Percentiles rank a stretch among this genome's conserved stretches.
These are phyloP conservation scores for Mrakia gelida DNA, from an alignment of 768 basidiomycete genomes.

Conservation along the genomic window DNA sequence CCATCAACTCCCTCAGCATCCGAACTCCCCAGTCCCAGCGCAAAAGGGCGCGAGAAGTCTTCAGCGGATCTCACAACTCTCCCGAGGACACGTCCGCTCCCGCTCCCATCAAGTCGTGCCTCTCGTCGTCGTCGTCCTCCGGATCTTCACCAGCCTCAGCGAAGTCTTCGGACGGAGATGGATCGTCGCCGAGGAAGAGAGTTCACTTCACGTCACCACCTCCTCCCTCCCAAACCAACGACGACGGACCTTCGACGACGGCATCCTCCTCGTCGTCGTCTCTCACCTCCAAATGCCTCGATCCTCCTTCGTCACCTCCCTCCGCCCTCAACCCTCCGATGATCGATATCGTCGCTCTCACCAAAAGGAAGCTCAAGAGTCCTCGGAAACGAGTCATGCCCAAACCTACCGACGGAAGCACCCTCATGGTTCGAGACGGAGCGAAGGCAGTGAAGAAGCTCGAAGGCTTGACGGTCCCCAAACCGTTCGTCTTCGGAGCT, in stretches of 20 bases:
- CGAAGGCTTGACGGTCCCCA: constrained; percentile 13
- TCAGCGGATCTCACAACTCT: constrained; percentile 1
- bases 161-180: neutral
- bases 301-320: neutral
- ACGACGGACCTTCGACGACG: neutral
- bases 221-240: neutral
- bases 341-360: constrained; percentile 10
- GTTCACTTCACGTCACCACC: neutral
- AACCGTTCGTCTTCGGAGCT: neutral
- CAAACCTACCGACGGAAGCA: neutral
- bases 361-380: constrained; percentile 12
- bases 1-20: constrained; percentile 13
- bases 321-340: neutral
- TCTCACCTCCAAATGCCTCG: neutral
- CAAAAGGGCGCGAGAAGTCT: constrained; percentile 7
- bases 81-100: neutral
- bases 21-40: neutral
- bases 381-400: constrained; percentile 17
- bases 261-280: neutral
- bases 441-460: constrained; percentile 15
- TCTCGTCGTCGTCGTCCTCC: constrained; percentile 10
- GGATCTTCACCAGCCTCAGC: constrained; percentile 5
- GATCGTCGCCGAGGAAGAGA: neutral
- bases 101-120: constrained; percentile 13
- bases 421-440: neutral